phyloP scores from a whole-genome alignment of 441 rosid species.

The Brassica hybrid region DNA sequence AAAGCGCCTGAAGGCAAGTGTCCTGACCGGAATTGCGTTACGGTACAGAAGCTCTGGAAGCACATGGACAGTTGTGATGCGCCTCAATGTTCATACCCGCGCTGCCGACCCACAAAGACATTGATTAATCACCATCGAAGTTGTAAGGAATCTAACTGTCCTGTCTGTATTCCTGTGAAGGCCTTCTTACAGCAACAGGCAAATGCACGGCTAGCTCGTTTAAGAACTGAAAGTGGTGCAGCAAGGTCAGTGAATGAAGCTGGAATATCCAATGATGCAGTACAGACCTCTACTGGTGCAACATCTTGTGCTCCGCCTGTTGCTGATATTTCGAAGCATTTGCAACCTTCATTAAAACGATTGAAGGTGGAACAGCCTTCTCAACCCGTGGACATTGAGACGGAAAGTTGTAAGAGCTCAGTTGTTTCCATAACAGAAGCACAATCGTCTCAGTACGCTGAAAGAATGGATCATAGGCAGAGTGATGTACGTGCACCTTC shows the following conservation, averaged over 20 bases:
- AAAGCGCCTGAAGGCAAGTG: slow-evolving; percentile 93
- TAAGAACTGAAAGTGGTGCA: slow-evolving; percentile 50
- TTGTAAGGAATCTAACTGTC: slow-evolving; percentile 80
- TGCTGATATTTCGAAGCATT: slow-evolving; percentile 59
- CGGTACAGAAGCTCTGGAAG: slow-evolving; percentile 72
- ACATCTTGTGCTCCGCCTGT: slow-evolving; percentile 52
- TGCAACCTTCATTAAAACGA: slow-evolving; percentile 85
- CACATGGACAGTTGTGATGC: slow-evolving; percentile 81
- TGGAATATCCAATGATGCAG: slow-evolving; percentile 56
- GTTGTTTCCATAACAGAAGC: slow-evolving; percentile 52
- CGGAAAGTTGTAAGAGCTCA: slow-evolving; percentile 56
- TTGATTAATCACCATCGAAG: slow-evolving; percentile 74
- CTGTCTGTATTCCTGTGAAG: slow-evolving; percentile 94
- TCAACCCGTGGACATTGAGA: slow-evolving; percentile 54
- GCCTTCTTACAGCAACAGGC: slow-evolving; percentile 60
- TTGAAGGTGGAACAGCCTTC: slow-evolving; percentile 81
- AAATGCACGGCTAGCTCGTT: slow-evolving; percentile 58
- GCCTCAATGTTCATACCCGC: slow-evolving; percentile 74
- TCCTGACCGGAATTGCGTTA: slow-evolving; percentile 65
- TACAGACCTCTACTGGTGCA: slow-evolving; percentile 53
- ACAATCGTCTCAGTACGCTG: slow-evolving; percentile 54
- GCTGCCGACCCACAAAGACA: slow-evolving; percentile 77
- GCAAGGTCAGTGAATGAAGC: slow-evolving; percentile 46
- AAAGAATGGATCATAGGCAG: slow-evolving; percentile 56
- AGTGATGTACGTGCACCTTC: slow-evolving; percentile 50